phyloP scores from a whole-genome alignment of 2,329 filamentous ascomycete species.

The Lecanicillium sp. region DNA sequence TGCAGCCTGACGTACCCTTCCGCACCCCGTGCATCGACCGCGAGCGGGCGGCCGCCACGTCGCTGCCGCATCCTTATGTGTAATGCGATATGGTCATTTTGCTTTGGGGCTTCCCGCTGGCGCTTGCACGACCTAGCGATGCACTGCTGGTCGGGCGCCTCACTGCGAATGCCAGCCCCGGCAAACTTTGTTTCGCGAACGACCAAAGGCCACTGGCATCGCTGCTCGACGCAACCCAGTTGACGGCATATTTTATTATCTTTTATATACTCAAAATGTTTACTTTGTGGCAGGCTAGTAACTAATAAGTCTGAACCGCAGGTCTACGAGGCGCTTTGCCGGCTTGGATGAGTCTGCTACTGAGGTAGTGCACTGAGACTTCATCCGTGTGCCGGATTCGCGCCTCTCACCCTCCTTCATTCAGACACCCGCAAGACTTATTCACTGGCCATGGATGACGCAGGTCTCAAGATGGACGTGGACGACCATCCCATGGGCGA shows the following conservation, averaged over 20 bases:
- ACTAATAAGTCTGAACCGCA: neutral
- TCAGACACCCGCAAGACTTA: too few relatives aligned
- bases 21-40: too few relatives aligned
- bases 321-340: neutral
- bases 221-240: neutral
- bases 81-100: too few relatives aligned
- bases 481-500: conserved; percentile 13
- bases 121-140: neutral
- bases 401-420: neutral
- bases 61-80: too few relatives aligned
- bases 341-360: neutral
- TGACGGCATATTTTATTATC: neutral
- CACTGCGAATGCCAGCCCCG: neutral
- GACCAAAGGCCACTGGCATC: neutral
- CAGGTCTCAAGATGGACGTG: conserved; percentile 13
- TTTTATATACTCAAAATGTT: neutral
- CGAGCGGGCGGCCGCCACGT: too few relatives aligned
- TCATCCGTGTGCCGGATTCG: neutral
- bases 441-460: conserved; percentile 6
- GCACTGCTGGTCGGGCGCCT: neutral
- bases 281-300: too few relatives aligned
- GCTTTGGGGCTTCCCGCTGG: too few relatives aligned
- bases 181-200: conserved; percentile 5
- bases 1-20: neutral
- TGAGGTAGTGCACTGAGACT: neutral